Evolutionary conservation across 257 asterid species (phyloP), one percentile per base, ranked within the genome.

Genomic region (Striga asiatica): DNA sequence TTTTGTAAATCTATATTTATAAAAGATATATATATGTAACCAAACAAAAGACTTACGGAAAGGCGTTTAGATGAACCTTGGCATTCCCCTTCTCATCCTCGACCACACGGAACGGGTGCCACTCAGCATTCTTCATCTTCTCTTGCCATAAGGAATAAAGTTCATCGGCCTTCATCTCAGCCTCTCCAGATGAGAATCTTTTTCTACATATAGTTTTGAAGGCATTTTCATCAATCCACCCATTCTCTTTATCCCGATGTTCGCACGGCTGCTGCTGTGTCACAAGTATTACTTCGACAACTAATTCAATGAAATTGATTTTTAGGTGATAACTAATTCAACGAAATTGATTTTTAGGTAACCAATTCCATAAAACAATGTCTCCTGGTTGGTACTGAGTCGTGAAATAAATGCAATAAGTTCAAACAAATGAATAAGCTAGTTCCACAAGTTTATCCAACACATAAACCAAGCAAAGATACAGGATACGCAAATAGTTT

Each of bases 91-190:
- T 69, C 2, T 52, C 67, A 18, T 61, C 66, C 24, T 20, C 60
- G 66, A 76, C 22, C 4, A 78, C 32, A 27, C 57, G 70, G 56
- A 85, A 76, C 0, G 96, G 96, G 66, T 78, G 73, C 97, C 95
- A 85, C 0, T 50, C 62, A 3, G 88, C 54, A 23, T 73, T 32
- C 50, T 64, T 73, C 59, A 85, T 22, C 24, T 61, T 71, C 35
- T 78, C 93, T 71, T 89, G 82, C 97, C 97, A 89, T 3, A 65
- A 53, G 23, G 95, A 77, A 62, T 82, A 73, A 8, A 78, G 45
- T 53, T 81, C 76, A 5, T 45, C 12, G 11, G 95, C 81, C 67
- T 74, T 78, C 21, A 61, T 31, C 0, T 81, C 88, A 28, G 76
- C 85, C 37, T 89, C 97, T 35, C 55, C 76, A 2, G 53, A 45